phyloP scores from a whole-genome alignment of 108 stramenopile genomes.

The Pseudonitzschia pungens region DNA sequence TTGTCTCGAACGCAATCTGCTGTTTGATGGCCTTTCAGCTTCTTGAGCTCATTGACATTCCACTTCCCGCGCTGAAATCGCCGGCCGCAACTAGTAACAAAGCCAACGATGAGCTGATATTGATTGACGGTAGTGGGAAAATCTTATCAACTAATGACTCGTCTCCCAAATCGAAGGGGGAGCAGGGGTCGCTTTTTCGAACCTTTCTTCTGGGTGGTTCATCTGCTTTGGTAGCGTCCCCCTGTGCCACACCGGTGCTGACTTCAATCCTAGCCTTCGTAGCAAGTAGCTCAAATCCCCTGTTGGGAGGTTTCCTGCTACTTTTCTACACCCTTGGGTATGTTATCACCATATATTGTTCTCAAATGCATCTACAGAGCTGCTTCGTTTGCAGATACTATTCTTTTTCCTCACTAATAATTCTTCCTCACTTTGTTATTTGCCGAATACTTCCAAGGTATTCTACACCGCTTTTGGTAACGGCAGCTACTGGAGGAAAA shows the following conservation, averaged over 20 bases:
- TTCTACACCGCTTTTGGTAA: slow-evolving; percentile 68
- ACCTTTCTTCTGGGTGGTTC: slow-evolving; percentile 84
- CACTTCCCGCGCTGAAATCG: slow-evolving; percentile 42
- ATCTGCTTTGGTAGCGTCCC: slow-evolving; percentile 74
- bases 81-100: background rate
- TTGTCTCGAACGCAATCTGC: slow-evolving; percentile 61
- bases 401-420: background rate
- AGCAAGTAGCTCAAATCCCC: slow-evolving; percentile 55
- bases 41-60: slow-evolving; percentile 64
- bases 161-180: slow-evolving; percentile 15
- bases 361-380: background rate
- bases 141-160: slow-evolving; percentile 20
- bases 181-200: slow-evolving; percentile 52
- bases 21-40: slow-evolving; percentile 78
- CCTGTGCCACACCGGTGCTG: slow-evolving; percentile 84
- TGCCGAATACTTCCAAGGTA: slow-evolving; percentile 36
- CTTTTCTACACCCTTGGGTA: slow-evolving; percentile 70
- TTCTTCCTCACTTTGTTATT: background rate
- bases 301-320: slow-evolving; percentile 58
- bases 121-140: slow-evolving; percentile 37
- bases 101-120: slow-evolving; percentile 18
- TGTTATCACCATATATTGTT: background rate
- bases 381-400: background rate
- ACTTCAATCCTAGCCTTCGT: slow-evolving; percentile 80
- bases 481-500: slow-evolving; percentile 77